Percentiles rank a stretch among this genome's conserved stretches.
Evolutionary conservation across 805 yeast genomes (phyloP).

Genomic region (Candida dendrica): DNA sequence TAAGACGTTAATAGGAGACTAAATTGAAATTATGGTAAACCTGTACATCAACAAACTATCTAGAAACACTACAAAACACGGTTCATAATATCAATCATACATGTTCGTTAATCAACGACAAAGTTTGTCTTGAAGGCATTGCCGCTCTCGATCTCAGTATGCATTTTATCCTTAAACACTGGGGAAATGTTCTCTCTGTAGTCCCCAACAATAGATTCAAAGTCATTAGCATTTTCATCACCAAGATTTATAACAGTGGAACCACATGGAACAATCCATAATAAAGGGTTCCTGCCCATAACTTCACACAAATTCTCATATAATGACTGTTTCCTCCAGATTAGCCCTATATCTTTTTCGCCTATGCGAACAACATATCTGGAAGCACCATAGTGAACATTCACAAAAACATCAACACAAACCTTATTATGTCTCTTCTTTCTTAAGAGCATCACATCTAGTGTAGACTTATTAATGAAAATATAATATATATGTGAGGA

Average conservation of each 20-base stretch:
- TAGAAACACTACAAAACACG: too few species aligned
- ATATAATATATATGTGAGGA: conserved; percentile 39
- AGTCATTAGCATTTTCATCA: conserved; percentile 3
- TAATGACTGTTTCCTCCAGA: conserved; percentile 12
- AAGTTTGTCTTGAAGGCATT: neutral
- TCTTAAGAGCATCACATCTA: conserved; percentile 46
- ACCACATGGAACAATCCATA: conserved; percentile 25
- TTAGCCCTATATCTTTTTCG: conserved; percentile 17
- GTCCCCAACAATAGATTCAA: conserved; percentile 16
- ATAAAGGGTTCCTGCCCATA: conserved; percentile 20
- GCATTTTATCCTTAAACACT: neutral
- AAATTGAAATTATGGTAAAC: too few species aligned
- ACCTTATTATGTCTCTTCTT: conserved; percentile 19
- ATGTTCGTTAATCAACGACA: neutral
- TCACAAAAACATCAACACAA: conserved; percentile 19
- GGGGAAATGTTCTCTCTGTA: conserved; percentile 18
- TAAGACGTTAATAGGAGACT: too few species aligned
- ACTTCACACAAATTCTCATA: conserved; percentile 20
- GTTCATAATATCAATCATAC: too few species aligned
- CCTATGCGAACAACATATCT: conserved; percentile 36
- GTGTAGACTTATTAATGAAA: conserved; percentile 41
- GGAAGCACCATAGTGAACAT: conserved; percentile 23
- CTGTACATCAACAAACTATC: too few species aligned
- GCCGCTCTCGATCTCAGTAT: neutral
- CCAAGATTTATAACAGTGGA: conserved; percentile 5